Conservation (phyloP, 805 yeast genomes). For the Ogataea neopini region DNA sequence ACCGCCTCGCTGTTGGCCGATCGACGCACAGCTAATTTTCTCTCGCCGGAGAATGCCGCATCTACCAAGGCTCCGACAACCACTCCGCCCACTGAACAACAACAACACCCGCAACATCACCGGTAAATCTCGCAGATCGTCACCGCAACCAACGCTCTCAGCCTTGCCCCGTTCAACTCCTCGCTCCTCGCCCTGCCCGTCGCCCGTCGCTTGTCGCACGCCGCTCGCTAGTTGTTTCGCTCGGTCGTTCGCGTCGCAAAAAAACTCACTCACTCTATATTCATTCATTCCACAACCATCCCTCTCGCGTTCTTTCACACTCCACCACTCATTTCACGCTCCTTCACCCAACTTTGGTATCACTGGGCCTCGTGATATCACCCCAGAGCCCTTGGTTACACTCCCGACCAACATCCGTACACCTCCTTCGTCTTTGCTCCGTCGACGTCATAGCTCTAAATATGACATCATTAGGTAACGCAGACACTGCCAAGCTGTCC, state of each 20-base stretch:
- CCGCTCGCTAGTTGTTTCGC: no score
- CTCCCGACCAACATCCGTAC: no score
- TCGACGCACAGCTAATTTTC: not conserved
- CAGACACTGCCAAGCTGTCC: slow-evolving; percentile 4
- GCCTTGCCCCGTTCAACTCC: not conserved
- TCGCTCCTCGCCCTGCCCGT: not conserved
- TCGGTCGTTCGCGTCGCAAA: not conserved
- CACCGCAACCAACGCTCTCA: not conserved
- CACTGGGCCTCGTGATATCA: no score
- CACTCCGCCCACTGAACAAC: no score
- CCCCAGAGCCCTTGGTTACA: no score
- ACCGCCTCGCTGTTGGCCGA: no score
- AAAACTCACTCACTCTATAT: not conserved
- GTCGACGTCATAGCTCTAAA: slow-evolving; percentile 15
- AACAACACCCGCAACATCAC: no score
- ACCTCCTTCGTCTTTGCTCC: not conserved
- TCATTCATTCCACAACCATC: not conserved
- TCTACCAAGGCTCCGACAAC: no score
- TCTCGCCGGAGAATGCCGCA: no score
- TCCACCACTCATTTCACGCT: not conserved
- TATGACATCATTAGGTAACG: slow-evolving; percentile 23
- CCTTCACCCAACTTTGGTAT: not conserved
- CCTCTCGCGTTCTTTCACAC: not conserved
- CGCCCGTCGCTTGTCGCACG: not conserved
- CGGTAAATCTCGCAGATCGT: not conserved